Evolutionary conservation across 331 rosid species (phyloP).

Genomic region (Dryas integrifolia): DNA sequence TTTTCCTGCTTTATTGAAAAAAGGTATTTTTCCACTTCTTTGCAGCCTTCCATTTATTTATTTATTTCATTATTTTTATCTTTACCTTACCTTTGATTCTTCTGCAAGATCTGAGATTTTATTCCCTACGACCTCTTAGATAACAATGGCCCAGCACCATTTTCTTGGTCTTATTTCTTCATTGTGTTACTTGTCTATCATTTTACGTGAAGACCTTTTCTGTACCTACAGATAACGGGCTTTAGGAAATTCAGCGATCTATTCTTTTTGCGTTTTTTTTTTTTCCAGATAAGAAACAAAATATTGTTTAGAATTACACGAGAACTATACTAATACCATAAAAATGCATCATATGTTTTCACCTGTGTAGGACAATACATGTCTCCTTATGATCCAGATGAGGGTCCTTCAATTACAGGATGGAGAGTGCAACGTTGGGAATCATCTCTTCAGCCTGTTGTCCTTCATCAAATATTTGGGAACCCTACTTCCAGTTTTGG

Average conservation of each 20-base stretch:
- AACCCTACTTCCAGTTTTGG: conserved; percentile 79
- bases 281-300: not conserved
- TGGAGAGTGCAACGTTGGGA: conserved; percentile 99
- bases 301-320: not conserved
- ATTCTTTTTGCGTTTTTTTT: not conserved
- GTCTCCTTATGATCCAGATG: conserved; percentile 96
- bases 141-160: not conserved
- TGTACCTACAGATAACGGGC: too few species aligned
- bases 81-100: not conserved
- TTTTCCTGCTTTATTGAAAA: too few species aligned
- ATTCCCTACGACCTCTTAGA: not conserved
- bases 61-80: not conserved
- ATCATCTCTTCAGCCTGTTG: conserved; percentile 85
- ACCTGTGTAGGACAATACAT: conserved; percentile 78
- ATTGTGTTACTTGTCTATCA: too few species aligned
- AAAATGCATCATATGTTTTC: conserved; percentile 19
- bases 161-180: too few species aligned
- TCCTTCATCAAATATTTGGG: conserved; percentile 91
- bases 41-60: not conserved
- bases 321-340: not conserved
- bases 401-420: conserved; percentile 90
- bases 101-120: not conserved
- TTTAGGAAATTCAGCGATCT: too few species aligned
- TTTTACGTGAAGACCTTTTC: too few species aligned
- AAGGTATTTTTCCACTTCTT: too few species aligned